These are phyloP conservation scores for Hyaloscypha variabilis DNA, from an alignment of 495 filamentous ascomycete species.

Conservation along the genomic window DNA sequence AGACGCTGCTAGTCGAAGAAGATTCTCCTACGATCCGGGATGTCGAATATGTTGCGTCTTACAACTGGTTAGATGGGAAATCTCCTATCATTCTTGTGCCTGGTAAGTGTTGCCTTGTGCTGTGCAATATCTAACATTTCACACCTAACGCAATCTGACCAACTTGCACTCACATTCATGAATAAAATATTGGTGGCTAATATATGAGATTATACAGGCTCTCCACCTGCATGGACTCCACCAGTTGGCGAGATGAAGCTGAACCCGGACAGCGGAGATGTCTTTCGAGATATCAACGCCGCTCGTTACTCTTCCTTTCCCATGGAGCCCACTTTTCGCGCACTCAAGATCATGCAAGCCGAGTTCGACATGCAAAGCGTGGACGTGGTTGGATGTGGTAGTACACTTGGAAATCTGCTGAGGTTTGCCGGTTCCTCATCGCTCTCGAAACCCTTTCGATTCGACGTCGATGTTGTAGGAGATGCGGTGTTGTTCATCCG, in stretches of 20 bases:
- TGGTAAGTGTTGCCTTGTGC: conserved; percentile 20
- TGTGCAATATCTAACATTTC: too few relatives aligned
- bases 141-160: too few relatives aligned
- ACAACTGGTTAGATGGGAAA: conserved; percentile 51
- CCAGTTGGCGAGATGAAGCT: conserved; percentile 41
- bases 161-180: too few relatives aligned
- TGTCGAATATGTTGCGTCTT: conserved; percentile 51
- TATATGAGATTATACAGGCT: conserved; percentile 40
- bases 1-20: conserved; percentile 9
- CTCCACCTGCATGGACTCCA: conserved; percentile 46
- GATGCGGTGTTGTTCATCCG: conserved; percentile 66
- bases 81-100: conserved; percentile 44
- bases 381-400: conserved; percentile 66
- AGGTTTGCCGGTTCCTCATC: conserved; percentile 21
- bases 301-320: conserved; percentile 58
- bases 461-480: conserved; percentile 60
- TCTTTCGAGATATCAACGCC: conserved; percentile 65
- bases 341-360: conserved; percentile 40
- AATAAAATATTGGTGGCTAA: too few relatives aligned
- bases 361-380: conserved; percentile 42
- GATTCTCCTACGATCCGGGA: conserved; percentile 29
- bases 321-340: conserved; percentile 58
- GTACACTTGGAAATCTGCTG: conserved; percentile 57
- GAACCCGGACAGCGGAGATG: conserved; percentile 50
- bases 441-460: conserved; percentile 53